Percentiles rank a stretch among this genome's conserved stretches.
Evolutionary conservation across 805 yeast genomes (phyloP).

Genomic region (Candida silvicultrix): DNA sequence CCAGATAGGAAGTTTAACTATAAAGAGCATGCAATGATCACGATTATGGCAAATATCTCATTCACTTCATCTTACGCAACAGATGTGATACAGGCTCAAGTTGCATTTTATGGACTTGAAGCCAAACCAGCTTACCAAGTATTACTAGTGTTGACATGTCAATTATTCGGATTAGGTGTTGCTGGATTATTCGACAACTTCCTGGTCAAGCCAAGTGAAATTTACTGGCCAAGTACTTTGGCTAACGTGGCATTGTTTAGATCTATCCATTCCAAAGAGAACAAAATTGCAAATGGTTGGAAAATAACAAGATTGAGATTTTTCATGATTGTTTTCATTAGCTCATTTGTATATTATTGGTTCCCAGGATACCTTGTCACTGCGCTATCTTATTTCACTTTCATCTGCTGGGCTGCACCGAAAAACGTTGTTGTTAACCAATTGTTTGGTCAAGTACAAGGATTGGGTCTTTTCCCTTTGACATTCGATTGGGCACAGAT

Average conservation of each 20-base stretch:
- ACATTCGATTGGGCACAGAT: slow-evolving; percentile 68
- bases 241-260: slow-evolving; percentile 53
- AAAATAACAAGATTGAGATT: slow-evolving; percentile 42
- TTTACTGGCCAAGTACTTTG: slow-evolving; percentile 66
- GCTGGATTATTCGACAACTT: slow-evolving; percentile 59
- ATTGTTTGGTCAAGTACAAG: slow-evolving; percentile 55
- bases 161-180: slow-evolving; percentile 59
- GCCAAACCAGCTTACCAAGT: slow-evolving; percentile 46
- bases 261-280: slow-evolving; percentile 33
- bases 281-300: slow-evolving; percentile 46
- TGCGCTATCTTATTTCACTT: slow-evolving; percentile 39
- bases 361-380: slow-evolving; percentile 48
- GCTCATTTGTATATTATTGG: slow-evolving; percentile 56
- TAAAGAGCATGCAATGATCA: slow-evolving; percentile 57
- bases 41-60: slow-evolving; percentile 44
- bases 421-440: slow-evolving; percentile 54
- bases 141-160: slow-evolving; percentile 47
- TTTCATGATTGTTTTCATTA: slow-evolving; percentile 35
- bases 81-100: slow-evolving; percentile 47
- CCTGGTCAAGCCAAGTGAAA: slow-evolving; percentile 56
- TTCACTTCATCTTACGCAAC: slow-evolving; percentile 49
- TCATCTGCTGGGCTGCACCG: slow-evolving; percentile 55
- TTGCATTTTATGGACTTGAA: slow-evolving; percentile 37
- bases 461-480: slow-evolving; percentile 59
- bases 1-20: slow-evolving; percentile 52